Percentiles rank a stretch among this genome's conserved stretches.
Conservation (phyloP, 257 asterid genomes). For the Nicotiana paniculata region DNA sequence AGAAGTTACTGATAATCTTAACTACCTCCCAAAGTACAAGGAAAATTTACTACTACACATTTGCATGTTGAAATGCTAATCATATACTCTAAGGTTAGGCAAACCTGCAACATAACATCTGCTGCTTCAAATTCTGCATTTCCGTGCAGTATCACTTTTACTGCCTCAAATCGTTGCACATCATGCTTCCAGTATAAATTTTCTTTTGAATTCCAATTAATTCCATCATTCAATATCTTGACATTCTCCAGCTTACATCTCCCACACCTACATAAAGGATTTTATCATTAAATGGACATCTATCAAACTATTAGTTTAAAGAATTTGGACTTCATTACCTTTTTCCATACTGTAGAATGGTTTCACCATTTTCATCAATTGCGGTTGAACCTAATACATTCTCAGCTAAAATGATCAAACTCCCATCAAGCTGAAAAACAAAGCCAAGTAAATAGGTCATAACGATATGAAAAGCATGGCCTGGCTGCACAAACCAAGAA, state of each 20-base stretch:
- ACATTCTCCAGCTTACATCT: slow-evolving; percentile 86
- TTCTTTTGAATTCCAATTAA: slow-evolving; percentile 72
- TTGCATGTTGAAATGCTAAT: background rate
- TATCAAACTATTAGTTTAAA: slow-evolving; percentile 11
- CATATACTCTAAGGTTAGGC: slow-evolving; percentile 16
- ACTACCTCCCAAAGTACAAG: background rate
- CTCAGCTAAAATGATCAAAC: slow-evolving; percentile 72
- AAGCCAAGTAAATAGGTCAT: slow-evolving; percentile 25
- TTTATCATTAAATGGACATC: slow-evolving; percentile 9
- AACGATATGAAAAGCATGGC: slow-evolving; percentile 7
- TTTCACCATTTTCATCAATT: slow-evolving; percentile 48
- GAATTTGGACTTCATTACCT: slow-evolving; percentile 42
- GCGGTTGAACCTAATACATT: slow-evolving; percentile 64
- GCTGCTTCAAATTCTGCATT: slow-evolving; percentile 96
- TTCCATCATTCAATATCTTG: slow-evolving; percentile 66
- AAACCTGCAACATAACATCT: slow-evolving; percentile 71
- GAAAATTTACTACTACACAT: background rate
- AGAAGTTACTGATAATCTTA: background rate
- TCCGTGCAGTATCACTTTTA: slow-evolving; percentile 79
- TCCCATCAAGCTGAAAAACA: slow-evolving; percentile 81
- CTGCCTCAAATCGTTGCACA: slow-evolving; percentile 71
- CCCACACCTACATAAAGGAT: slow-evolving; percentile 51
- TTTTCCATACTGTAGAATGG: slow-evolving; percentile 67
- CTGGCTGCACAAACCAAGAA: slow-evolving; percentile 7
- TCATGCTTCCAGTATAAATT: slow-evolving; percentile 95